phyloP scores from a whole-genome alignment of 179 eudicot genomes.

The Corrigiola litoralis region DNA sequence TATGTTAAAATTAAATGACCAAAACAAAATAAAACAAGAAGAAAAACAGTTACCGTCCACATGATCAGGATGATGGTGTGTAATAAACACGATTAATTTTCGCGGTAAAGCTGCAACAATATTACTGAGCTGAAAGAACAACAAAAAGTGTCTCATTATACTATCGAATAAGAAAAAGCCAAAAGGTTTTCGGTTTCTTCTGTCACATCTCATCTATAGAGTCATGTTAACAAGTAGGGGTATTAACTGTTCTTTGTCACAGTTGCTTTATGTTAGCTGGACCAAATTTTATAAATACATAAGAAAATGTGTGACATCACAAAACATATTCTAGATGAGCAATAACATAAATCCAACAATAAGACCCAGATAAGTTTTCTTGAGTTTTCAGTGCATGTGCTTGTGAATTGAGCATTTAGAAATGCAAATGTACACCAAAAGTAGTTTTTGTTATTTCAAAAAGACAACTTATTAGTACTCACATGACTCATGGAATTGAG shows the following conservation, averaged over 20 bases:
- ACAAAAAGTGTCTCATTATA: conserved; percentile 10
- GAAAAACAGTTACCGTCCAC: conserved; percentile 61
- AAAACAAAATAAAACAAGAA: background rate
- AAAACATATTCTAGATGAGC: too few species aligned
- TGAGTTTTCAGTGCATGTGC: too few species aligned
- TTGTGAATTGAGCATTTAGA: too few species aligned
- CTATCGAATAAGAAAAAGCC: background rate
- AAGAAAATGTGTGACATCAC: too few species aligned
- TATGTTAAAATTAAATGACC: too few species aligned
- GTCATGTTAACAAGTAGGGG: background rate
- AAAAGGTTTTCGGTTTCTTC: background rate
- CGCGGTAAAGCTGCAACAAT: conserved; percentile 73
- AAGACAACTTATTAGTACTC: too few species aligned
- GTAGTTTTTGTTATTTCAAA: too few species aligned
- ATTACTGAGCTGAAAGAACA: conserved; percentile 57
- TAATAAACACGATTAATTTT: conserved; percentile 82
- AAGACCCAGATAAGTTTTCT: too few species aligned
- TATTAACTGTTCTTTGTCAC: too few species aligned
- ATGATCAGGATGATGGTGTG: conserved; percentile 94
- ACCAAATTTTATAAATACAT: background rate
- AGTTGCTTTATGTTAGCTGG: background rate
- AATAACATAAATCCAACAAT: too few species aligned
- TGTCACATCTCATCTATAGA: background rate
- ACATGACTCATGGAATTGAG: too few species aligned
- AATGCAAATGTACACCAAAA: too few species aligned